Percentiles rank a stretch among this genome's conserved stretches.
Evolutionary conservation across 2,329 filamentous ascomycete species (phyloP).

Genomic region (Gremmenia infestans): DNA sequence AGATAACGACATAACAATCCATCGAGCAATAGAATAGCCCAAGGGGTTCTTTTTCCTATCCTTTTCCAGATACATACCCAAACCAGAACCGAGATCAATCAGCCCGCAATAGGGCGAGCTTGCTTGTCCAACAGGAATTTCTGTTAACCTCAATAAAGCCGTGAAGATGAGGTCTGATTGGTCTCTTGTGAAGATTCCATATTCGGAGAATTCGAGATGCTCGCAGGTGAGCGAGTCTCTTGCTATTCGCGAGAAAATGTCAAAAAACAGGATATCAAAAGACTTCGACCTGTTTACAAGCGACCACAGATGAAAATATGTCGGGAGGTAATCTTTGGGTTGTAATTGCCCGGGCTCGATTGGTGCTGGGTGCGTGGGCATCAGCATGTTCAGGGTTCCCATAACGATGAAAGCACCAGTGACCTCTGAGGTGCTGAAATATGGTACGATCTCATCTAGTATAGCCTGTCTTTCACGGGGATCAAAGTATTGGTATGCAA

Average conservation of each 20-base stretch:
- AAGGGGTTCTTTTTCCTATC: slow-evolving; percentile 91
- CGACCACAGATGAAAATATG: slow-evolving; percentile 95
- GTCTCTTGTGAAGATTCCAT: slow-evolving; percentile 87
- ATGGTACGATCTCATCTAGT: slow-evolving; percentile 74
- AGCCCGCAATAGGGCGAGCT: slow-evolving; percentile 81
- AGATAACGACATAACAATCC: slow-evolving; percentile 90
- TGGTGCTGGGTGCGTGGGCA: slow-evolving; percentile 78
- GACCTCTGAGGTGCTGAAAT: slow-evolving; percentile 89
- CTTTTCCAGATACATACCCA: slow-evolving; percentile 82
- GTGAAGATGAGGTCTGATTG: slow-evolving; percentile 94
- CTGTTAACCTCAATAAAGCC: slow-evolving; percentile 78
- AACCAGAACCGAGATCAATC: slow-evolving; percentile 76
- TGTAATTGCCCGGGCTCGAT: slow-evolving; percentile 68
- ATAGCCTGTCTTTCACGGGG: slow-evolving; percentile 78
- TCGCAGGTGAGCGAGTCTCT: slow-evolving; percentile 73
- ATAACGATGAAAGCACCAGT: slow-evolving; percentile 92
- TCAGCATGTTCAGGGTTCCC: slow-evolving; percentile 76
- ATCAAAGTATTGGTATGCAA: slow-evolving; percentile 89
- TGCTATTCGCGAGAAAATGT: slow-evolving; percentile 82
- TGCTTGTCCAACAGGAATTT: slow-evolving; percentile 94
- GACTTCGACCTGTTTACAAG: slow-evolving; percentile 83
- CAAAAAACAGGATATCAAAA: slow-evolving; percentile 82
- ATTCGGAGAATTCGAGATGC: slow-evolving; percentile 74
- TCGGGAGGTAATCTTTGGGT: slow-evolving; percentile 84
- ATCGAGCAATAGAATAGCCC: slow-evolving; percentile 85